A percentile compares a stretch with the other conserved stretches of the same genome.
Conservation (phyloP, 495 filamentous ascomycete genomes). For the Polyplosphaeria fusca region DNA sequence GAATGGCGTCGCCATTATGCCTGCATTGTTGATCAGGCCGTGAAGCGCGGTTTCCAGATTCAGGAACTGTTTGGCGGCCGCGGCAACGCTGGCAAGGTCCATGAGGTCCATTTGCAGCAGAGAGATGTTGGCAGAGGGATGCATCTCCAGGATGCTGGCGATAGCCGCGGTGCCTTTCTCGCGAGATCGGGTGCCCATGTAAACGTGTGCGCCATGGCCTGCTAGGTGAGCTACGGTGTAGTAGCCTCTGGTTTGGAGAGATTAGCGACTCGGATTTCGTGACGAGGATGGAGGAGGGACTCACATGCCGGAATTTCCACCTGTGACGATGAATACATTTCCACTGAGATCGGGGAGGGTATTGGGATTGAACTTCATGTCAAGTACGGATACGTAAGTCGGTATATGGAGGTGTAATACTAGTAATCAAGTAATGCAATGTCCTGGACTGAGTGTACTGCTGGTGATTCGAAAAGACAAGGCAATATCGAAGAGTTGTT, state of each 20-base stretch:
- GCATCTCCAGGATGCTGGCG: constrained; percentile 38
- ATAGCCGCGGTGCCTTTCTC: constrained; percentile 43
- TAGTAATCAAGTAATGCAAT: too few species aligned
- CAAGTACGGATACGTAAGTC: too few species aligned
- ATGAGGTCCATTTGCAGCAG: constrained; percentile 48
- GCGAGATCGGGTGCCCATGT: constrained; percentile 43
- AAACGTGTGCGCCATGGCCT: constrained; percentile 45
- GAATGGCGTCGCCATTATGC: constrained; percentile 21
- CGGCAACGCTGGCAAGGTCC: constrained; percentile 39
- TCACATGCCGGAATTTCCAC: constrained; percentile 41
- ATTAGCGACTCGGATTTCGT: constrained; percentile 19
- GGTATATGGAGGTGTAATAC: too few species aligned
- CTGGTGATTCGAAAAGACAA: too few species aligned
- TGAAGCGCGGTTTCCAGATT: constrained; percentile 25
- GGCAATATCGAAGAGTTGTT: too few species aligned
- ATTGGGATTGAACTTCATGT: constrained; percentile 47
- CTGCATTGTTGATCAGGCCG: constrained; percentile 17
- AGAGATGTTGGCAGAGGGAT: constrained; percentile 40
- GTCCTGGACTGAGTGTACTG: too few species aligned
- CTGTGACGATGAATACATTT: constrained; percentile 14
- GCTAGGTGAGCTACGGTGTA: constrained; percentile 43
- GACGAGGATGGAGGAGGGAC: constrained; percentile 26
- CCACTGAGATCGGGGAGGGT: constrained; percentile 29
- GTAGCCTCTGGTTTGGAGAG: constrained; percentile 36
- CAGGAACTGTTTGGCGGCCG: constrained; percentile 35